Base-by-base conservation (phyloP, 257 asterid genomes). In the Prunella vulgaris region DNA sequence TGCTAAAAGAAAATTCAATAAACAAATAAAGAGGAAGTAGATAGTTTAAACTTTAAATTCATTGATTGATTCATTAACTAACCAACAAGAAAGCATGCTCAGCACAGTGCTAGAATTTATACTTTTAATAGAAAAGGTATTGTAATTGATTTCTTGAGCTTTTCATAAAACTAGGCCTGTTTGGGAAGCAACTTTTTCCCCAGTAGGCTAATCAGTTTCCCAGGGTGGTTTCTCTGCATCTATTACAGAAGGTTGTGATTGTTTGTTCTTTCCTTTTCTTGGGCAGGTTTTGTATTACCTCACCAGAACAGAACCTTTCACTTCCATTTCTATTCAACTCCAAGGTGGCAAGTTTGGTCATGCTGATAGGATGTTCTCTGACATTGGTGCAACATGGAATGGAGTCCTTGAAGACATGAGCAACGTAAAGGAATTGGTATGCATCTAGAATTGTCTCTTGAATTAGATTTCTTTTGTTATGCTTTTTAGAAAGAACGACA, bases 401-500 rank as follows among this genome's bases (percentile, higher is more conserved):
- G 96, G 99, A 75, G 95, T 93, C 81, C 91, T 90, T 25, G 99
- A 90, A 84, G 99, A 93, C 82, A 93, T 93, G 97, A 93, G 97
- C 76, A 97, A 93, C 69, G 93, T 93, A 54, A 93, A 93, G 75
- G 99, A 93, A 76, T 76, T 93, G 99, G 99, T 93, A 87, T 60
- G n/a, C 60, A 69, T 68, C 69, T 77, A 52, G 22, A 63, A 33
- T 64, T 33, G 54, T 54, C 69, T 48, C 30, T 48, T 58, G 20
- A 58, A 24, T 71, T 68, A 32, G 42, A 35, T 61, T 35, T 6
- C n/a, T 35, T 53, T 28, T 58, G 44, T 30, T 18, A 13, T 42
- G 13, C 17, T 42, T 42, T 42, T 42, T 13, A 13, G 37, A n/a
- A 9, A 32, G 6, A 6, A 32, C 5, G 7, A 1, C 42, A 10